Conservation (phyloP, 1,284 basidiomycete genomes). For the Wallemia ichthyophaga region DNA sequence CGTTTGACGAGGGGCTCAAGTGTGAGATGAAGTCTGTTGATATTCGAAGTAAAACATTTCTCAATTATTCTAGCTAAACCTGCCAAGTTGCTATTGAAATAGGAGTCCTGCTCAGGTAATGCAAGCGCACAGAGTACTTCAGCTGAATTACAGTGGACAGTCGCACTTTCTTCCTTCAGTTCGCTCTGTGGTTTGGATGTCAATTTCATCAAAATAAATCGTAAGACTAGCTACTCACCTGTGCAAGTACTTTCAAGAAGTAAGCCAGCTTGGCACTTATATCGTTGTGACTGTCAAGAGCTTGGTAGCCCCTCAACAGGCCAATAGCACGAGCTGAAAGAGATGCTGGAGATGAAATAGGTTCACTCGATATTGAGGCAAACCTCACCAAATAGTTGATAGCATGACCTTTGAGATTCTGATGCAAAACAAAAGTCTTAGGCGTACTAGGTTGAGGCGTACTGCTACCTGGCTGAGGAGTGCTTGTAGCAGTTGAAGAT, state of each 20-base stretch:
- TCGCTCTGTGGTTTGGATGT: slow-evolving; percentile 32
- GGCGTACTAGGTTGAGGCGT: slow-evolving; percentile 1
- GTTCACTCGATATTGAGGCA: slow-evolving; percentile 39
- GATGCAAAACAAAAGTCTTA: slow-evolving; percentile 37
- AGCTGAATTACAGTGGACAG: slow-evolving; percentile 48
- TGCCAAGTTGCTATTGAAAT: slow-evolving; percentile 44
- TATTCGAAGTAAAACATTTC: slow-evolving; percentile 54
- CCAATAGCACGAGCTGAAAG: slow-evolving; percentile 46
- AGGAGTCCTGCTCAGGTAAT: slow-evolving; percentile 49
- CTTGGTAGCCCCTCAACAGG: slow-evolving; percentile 51
- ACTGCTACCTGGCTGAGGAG: slow-evolving; percentile 2
- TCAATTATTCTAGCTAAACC: slow-evolving; percentile 69
- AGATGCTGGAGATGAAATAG: slow-evolving; percentile 24
- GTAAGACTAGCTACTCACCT: slow-evolving; percentile 22
- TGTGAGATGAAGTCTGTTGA: slow-evolving; percentile 40
- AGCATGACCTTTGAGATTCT: slow-evolving; percentile 55
- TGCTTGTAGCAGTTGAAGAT: slow-evolving; percentile 2
- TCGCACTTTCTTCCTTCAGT: slow-evolving; percentile 33
- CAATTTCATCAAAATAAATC: slow-evolving; percentile 1
- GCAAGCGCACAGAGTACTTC: slow-evolving; percentile 70
- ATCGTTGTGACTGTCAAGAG: slow-evolving; percentile 63
- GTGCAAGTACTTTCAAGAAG: slow-evolving; percentile 51
- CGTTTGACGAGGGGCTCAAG: slow-evolving; percentile 60
- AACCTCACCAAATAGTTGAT: slow-evolving; percentile 80
- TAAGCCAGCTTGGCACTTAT: slow-evolving; percentile 73